Conservation (phyloP, 352 stramenopile species). For the Phytopythium cucurbitacearum region DNA sequence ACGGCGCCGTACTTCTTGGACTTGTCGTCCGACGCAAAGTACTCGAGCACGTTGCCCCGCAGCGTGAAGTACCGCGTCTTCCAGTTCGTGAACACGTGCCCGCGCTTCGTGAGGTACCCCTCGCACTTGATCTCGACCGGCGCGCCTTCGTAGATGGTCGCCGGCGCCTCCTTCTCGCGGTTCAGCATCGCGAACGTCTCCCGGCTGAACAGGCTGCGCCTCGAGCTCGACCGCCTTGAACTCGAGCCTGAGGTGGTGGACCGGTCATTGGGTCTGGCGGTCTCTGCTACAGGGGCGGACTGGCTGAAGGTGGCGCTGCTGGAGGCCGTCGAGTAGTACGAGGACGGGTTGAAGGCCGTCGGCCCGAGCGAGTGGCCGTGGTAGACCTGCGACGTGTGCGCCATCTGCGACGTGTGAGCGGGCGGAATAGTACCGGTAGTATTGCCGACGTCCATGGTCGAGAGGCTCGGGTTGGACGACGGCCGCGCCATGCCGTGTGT, state of each 20-base stretch:
- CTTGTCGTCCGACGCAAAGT: conserved; percentile 84
- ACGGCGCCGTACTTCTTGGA: conserved; percentile 83
- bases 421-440: too few species aligned
- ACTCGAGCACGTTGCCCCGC: conserved; percentile 76
- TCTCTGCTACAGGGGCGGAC: conserved; percentile 8
- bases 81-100: conserved; percentile 89
- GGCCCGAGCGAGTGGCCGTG: conserved; percentile 70
- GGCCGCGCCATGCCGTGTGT: conserved; percentile 39
- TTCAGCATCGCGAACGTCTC: conserved; percentile 70
- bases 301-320: conserved; percentile 27
- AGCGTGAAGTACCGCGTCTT: conserved; percentile 89
- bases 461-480: conserved; percentile 64
- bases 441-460: conserved; percentile 21
- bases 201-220: conserved; percentile 71
- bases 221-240: conserved; percentile 26
- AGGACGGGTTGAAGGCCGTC: conserved; percentile 22
- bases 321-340: conserved; percentile 13
- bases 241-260: not conserved
- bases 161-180: conserved; percentile 62
- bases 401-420: too few species aligned
- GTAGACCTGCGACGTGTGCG: conserved; percentile 8
- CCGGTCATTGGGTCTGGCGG: too few species aligned
- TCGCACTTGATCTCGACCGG: conserved; percentile 58
- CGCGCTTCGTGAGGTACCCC: conserved; percentile 83
- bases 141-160: conserved; percentile 52